Base-by-base conservation (phyloP, 192 early-diverging fungal species). In the Phycomyces nitens region DNA sequence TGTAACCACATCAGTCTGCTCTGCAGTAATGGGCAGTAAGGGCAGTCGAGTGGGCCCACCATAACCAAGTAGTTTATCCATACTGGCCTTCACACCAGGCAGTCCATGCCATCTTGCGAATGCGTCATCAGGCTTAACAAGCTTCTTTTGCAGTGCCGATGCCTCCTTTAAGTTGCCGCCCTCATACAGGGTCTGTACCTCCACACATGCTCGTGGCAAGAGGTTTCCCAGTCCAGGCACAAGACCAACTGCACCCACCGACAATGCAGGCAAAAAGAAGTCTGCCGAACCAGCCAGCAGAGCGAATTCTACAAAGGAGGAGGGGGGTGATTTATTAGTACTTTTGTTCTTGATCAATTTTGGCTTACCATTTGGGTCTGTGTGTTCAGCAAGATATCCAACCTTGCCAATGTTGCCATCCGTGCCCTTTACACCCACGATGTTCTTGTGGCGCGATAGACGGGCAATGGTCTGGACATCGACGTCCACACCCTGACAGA, bases 321-420 rank as follows among this genome's bases (percentile, higher is more conserved):
- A 0, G n/a, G 14, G 47, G 16, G 6, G 11, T 26, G 4, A 54
- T 54, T n/a, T n/a, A n/a, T n/a, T n/a, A n/a, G n/a, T n/a, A n/a
- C n/a, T n/a, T n/a, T n/a, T n/a, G n/a, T n/a, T n/a, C n/a, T n/a
- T n/a, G n/a, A n/a, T n/a, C 39, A 38, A 7, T n/a, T 16, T 44
- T 22, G 3, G 11, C 60, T 62, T 51, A 54, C 62, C 62, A 38
- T 22, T 53, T n/a, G 68, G 53, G 53, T 60, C 20, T 14, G 66
- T 74, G 34, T 73, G 60, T 1, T 53, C 26, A 53, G 67, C 54
- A 14, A 75, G 51, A 55, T 65, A 55, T 50, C 61, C 73, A n/a
- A 75, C 64, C 60, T 75, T 75, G 20, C 73, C 73, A 53, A 75
- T 65, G 53, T 75, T 75, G 34, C 68, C 73, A 26, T 75, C 73